A percentile compares a stretch with the other conserved stretches of the same genome.
Conservation (phyloP, 2,329 filamentous ascomycete species). For the Chaetothyriales sp. region DNA sequence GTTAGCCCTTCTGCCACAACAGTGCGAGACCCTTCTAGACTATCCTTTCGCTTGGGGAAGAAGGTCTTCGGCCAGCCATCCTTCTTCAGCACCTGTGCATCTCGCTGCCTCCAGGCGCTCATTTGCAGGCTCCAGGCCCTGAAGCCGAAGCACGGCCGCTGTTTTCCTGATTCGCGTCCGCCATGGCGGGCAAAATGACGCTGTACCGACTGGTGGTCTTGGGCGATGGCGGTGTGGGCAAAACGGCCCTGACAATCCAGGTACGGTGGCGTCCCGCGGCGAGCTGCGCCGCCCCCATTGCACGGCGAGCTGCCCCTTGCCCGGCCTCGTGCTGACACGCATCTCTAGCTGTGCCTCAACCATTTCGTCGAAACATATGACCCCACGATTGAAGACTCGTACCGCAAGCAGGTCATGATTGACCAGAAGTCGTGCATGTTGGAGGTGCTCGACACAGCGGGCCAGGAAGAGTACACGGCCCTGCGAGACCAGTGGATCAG, state of each 20-base stretch:
- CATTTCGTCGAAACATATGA: constrained; percentile 92
- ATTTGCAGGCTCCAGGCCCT: neutral
- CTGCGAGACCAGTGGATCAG: constrained; percentile 96
- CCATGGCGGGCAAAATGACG: constrained; percentile 86
- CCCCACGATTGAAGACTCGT: constrained; percentile 55
- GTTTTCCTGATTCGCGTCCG: neutral
- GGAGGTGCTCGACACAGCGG: constrained; percentile 91
- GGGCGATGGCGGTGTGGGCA: constrained; percentile 85
- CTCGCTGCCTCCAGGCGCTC: neutral
- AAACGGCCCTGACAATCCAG: constrained; percentile 84
- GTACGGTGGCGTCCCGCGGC: constrained; percentile 21
- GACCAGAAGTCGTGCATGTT: constrained; percentile 94
- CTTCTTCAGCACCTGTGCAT: neutral
- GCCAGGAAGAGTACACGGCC: constrained; percentile 96
- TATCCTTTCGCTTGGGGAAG: neutral
- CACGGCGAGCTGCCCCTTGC: neutral
- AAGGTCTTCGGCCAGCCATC: neutral
- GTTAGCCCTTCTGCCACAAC: neutral
- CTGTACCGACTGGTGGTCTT: constrained; percentile 92
- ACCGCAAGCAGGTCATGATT: constrained; percentile 64
- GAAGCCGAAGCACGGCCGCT: neutral
- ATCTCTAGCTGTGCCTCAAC: constrained; percentile 69
- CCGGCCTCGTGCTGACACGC: neutral
- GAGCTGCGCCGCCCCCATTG: neutral
- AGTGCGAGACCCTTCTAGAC: neutral